Percentiles rank a stretch among this genome's conserved stretches.
phyloP scores from a whole-genome alignment of 192 early-diverging fungal genomes.

The Jimgerdemannia flammicorona region DNA sequence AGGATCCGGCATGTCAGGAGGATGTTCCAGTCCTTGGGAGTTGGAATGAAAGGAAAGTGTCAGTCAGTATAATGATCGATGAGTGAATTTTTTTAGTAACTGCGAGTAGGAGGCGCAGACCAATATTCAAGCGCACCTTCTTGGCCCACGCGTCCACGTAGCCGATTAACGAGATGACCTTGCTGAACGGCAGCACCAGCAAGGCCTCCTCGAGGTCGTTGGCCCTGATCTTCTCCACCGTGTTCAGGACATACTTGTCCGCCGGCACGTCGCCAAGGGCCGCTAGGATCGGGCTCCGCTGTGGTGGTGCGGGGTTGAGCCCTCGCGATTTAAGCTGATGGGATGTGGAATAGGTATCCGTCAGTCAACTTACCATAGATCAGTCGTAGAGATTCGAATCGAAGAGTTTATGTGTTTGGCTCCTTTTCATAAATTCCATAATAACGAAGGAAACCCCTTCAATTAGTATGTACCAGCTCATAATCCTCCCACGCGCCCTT shows the following conservation, averaged over 20 bases:
- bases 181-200: constrained; percentile 82
- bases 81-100: constrained; percentile 4
- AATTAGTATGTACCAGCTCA: constrained; percentile 41
- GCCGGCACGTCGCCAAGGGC: constrained; percentile 59
- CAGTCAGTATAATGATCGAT: constrained; percentile 5
- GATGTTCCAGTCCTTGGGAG: constrained; percentile 65
- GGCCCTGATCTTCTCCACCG: constrained; percentile 74
- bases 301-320: constrained; percentile 40
- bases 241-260: constrained; percentile 79
- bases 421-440: too few relatives aligned
- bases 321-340: constrained; percentile 33
- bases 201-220: constrained; percentile 88
- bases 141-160: constrained; percentile 82
- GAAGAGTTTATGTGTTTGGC: too few relatives aligned
- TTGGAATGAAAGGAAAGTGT: background rate
- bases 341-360: background rate
- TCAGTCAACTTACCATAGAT: background rate
- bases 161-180: constrained; percentile 72
- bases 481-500: constrained; percentile 61
- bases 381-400: too few relatives aligned
- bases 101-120: background rate
- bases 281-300: constrained; percentile 59
- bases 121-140: constrained; percentile 40
- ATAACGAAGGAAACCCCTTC: background rate
- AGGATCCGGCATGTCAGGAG: constrained; percentile 77